A percentile compares a stretch with the other conserved stretches of the same genome.
These are phyloP conservation scores for Begonia loranthoides DNA, from an alignment of 306 rosid species.

Conservation along the genomic window DNA sequence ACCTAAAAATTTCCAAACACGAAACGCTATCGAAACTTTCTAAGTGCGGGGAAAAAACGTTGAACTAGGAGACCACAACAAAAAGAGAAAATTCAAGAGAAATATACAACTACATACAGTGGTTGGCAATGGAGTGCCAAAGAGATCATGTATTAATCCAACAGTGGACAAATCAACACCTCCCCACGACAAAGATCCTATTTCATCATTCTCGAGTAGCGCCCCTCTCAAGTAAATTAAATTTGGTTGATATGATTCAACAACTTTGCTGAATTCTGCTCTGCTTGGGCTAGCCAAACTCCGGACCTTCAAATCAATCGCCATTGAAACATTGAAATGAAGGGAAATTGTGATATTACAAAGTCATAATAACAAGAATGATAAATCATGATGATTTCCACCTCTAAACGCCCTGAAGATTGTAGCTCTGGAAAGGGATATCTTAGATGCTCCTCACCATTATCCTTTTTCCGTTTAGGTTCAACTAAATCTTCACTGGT, in stretches of 20 bases:
- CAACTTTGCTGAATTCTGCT: slow-evolving; percentile 49
- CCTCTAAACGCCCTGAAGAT: slow-evolving; percentile 95
- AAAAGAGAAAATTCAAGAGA: background rate
- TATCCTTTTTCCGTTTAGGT: slow-evolving; percentile 26
- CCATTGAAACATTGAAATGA: background rate
- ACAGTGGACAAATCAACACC: slow-evolving; percentile 45
- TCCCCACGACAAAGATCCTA: slow-evolving; percentile 70
- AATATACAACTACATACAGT: slow-evolving; percentile 37
- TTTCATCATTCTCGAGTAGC: slow-evolving; percentile 46
- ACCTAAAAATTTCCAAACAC: slow-evolving; percentile 39
- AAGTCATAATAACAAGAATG: background rate
- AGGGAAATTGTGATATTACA: background rate
- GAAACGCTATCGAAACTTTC: background rate
- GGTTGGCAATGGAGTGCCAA: slow-evolving; percentile 53
- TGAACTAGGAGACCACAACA: no score
- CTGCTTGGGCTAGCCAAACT: slow-evolving; percentile 57
- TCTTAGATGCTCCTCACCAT: slow-evolving; percentile 17
- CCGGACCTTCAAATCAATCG: slow-evolving; percentile 46
- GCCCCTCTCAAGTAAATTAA: slow-evolving; percentile 84
- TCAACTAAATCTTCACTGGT: slow-evolving; percentile 34
- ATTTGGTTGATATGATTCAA: slow-evolving; percentile 67
- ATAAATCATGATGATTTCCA: slow-evolving; percentile 3
- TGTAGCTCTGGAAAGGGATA: slow-evolving; percentile 67
- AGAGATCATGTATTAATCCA: slow-evolving; percentile 55
- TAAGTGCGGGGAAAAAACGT: background rate